Base-by-base conservation (phyloP, 306 rosid genomes). In the Delonix regia region DNA sequence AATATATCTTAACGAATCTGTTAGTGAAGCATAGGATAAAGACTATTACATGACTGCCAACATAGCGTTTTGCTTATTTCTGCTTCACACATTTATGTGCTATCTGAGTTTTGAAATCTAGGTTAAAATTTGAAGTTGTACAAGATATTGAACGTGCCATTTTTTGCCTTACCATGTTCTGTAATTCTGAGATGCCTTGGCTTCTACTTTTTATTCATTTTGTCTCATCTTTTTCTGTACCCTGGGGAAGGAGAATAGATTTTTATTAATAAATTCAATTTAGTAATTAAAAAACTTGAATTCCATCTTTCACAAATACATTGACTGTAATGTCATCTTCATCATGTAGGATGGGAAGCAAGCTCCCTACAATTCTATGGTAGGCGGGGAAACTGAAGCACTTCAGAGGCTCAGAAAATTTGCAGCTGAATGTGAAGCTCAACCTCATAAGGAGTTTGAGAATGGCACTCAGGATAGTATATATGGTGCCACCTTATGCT, bases 331-430 rank as follows among this genome's bases (percentile, higher is more conserved):
- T 90, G 73, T 70, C 64, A 66, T 80, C 57, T 38, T 73, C 78
- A 19, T 84, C 4, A 0, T 75, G 76, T 78, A 93, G 99, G 96
- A 88, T 68, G 98, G 94, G 68, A 92, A 83, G 85, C 69, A 73
- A 22, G 89, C 82, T 38, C 86, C 90, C 42, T 86, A 71, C 82
- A 63, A 84, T 86, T 79, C 90, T 16, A 76, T 89, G 88, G 85
- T 87, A 28, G 99, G 99, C 83, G 99, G 99, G 71, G 99, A 96
- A 82, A 89, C 91, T 53, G 98, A 91, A 88, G 99, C 97, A 45
- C 78, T 91, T 4, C 86, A 88, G 83, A 91, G 89, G 93, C 92
- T 96, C 65, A 78, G 79, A 78, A 91, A 68, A 55, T 91, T 88
- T 88, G 96, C 94, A 14, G 94, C 93, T 59, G 99, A 91, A 80